These are phyloP conservation scores for Epichloe scottii DNA, from an alignment of 2,329 filamentous ascomycete genomes.

Conservation along the genomic window DNA sequence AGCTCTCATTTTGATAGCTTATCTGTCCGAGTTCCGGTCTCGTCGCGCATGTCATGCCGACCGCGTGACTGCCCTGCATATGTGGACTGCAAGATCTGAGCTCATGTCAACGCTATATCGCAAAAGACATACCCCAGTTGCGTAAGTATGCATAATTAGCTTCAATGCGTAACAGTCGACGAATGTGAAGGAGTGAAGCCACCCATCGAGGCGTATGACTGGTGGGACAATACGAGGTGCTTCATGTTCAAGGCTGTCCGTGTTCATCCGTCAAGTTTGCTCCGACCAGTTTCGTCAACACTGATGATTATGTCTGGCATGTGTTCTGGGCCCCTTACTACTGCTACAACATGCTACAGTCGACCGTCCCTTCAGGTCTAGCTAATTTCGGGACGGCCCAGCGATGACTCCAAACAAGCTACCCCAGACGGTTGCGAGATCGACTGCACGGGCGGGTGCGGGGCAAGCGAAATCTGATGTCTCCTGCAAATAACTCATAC, in stretches of 20 bases:
- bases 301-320: neutral
- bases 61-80: neutral
- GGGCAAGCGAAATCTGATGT: neutral
- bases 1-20: neutral
- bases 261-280: too few species aligned
- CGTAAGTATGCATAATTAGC: neutral
- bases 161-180: neutral
- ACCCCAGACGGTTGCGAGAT: neutral
- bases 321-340: neutral
- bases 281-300: too few species aligned
- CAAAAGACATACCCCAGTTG: neutral
- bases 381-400: slow-evolving; percentile 1
- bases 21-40: neutral
- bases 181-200: too few species aligned
- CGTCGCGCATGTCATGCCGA: neutral
- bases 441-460: neutral
- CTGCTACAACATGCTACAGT: neutral
- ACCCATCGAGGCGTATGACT: too few species aligned
- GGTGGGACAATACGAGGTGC: too few species aligned
- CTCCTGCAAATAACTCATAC: neutral
- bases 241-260: too few species aligned
- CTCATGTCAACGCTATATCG: slow-evolving; percentile 1
- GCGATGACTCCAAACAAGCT: neutral
- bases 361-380: neutral
- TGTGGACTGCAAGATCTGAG: neutral